Base-by-base conservation (phyloP, 108 stramenopile genomes). In the Skeletonema potamos region DNA sequence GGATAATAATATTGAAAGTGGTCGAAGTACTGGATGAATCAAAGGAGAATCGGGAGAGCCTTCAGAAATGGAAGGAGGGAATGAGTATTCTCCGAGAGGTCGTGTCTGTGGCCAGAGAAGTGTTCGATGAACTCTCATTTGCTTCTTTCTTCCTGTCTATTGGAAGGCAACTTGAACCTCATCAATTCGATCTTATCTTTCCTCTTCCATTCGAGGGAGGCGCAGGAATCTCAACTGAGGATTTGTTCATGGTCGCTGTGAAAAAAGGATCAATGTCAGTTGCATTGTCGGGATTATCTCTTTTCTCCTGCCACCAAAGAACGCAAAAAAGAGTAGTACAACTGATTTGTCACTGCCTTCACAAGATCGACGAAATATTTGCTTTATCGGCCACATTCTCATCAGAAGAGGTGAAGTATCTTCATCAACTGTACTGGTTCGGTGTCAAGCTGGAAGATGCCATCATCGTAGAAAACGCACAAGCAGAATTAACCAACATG, bases 391-490 rank as follows among this genome's bases (percentile, higher is more conserved):
- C 44, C 15, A 36, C 37, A 11, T 27, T 63, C 22, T 80, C 68
- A n/a, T 18, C 15, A 58, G 84, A 84, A 69, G 84, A 84, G 59
- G 66, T 59, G 28, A 46, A 63, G 55, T 78, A 62, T 48, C 54
- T 84, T 32, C 72, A 76, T 29, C 79, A 84, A 58, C 62, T 84
- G 27, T 84, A 72, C 60, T 78, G 70, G 72, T 84, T 77, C 54
- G 77, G 79, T 13, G 74, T 84, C 20, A 84, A 84, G 57, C 54
- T 84, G 39, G 84, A 84, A 67, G 81, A 82, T 74, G 79, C 76
- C 26, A 81, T 72, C 26, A 43, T 75, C 28, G 55, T n/a, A 22
- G 68, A 62, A 30, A 41, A 62, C 11, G 56, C 28, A 12, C 44
- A 57, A 24, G 68, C 69, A n/a, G 27, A 66, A 29, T 30, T 22